A percentile compares a stretch with the other conserved stretches of the same genome.
Conservation (phyloP, 2,329 filamentous ascomycete species). For the Tolypocladium nubicola region DNA sequence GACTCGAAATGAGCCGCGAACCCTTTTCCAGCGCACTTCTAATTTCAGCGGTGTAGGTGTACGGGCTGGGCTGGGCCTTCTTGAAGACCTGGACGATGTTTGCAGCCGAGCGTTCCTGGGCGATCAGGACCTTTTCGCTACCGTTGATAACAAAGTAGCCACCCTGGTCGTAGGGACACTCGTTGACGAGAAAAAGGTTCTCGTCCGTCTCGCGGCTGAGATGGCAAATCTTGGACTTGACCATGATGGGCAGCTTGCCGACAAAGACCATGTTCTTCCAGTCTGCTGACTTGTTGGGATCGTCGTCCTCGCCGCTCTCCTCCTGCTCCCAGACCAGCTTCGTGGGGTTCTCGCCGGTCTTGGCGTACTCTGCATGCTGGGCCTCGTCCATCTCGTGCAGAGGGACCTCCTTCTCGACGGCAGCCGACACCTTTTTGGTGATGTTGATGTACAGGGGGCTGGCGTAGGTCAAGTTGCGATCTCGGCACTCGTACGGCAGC, state of each 20-base stretch:
- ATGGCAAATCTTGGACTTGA: constrained; percentile 93
- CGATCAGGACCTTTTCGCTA: constrained; percentile 95
- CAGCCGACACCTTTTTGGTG: constrained; percentile 72
- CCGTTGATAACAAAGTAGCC: constrained; percentile 99
- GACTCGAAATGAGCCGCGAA: constrained; percentile 83
- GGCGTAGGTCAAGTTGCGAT: constrained; percentile 93
- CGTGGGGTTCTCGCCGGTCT: constrained; percentile 47
- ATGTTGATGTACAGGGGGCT: constrained; percentile 86
- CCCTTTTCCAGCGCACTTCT: constrained; percentile 94
- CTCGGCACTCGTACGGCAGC: constrained; percentile 86
- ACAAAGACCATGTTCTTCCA: constrained; percentile 74
- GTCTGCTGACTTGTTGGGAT: constrained; percentile 40
- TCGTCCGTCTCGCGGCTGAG: constrained; percentile 75
- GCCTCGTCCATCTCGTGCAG: constrained; percentile 59
- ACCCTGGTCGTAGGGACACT: constrained; percentile 96
- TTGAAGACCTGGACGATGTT: constrained; percentile 99
- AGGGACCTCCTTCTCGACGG: constrained; percentile 62
- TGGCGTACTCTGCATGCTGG: constrained; percentile 43
- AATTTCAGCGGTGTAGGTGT: constrained; percentile 90
- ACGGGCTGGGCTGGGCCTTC: constrained; percentile 86
- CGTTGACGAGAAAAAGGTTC: constrained; percentile 81
- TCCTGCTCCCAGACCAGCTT: constrained; percentile 52
- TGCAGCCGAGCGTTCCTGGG: constrained; percentile 91
- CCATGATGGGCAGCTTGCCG: constrained; percentile 93
- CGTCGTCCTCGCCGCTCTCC: constrained; percentile 37